Conservation (phyloP, 805 yeast species). For the Sugiyamaella qingdaonensis region DNA sequence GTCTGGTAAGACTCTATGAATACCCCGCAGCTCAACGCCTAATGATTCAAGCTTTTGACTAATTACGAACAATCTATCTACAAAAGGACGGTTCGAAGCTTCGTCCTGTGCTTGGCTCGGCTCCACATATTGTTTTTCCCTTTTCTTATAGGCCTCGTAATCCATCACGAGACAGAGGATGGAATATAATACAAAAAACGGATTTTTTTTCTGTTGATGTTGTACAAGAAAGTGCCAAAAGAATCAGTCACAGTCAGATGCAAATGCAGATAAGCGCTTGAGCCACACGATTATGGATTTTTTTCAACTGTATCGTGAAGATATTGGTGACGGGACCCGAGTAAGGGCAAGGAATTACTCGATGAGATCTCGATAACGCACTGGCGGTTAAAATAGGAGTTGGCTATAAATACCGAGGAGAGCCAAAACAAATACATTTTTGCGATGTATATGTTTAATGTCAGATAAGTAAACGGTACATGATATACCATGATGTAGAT, state of each 20-base stretch:
- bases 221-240: too few relatives aligned
- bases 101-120: not conserved
- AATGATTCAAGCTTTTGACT: constrained; percentile 44
- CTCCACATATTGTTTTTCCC: not conserved
- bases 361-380: too few relatives aligned
- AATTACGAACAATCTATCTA: constrained; percentile 16
- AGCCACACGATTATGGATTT: too few relatives aligned
- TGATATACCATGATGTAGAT: too few relatives aligned
- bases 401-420: not conserved
- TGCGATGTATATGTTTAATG: too few relatives aligned
- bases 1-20: constrained; percentile 66
- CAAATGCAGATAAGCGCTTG: too few relatives aligned
- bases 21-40: constrained; percentile 76
- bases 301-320: not conserved
- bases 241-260: too few relatives aligned
- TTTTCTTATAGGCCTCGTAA: not conserved
- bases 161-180: not conserved
- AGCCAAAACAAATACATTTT: too few relatives aligned
- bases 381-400: too few relatives aligned
- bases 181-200: too few relatives aligned
- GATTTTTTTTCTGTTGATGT: too few relatives aligned
- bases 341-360: constrained; percentile 1
- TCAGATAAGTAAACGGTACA: too few relatives aligned
- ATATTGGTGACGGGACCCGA: not conserved
- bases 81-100: not conserved